Conservation (phyloP, 2,329 filamentous ascomycete species). For the Colletotrichum truncatum region DNA sequence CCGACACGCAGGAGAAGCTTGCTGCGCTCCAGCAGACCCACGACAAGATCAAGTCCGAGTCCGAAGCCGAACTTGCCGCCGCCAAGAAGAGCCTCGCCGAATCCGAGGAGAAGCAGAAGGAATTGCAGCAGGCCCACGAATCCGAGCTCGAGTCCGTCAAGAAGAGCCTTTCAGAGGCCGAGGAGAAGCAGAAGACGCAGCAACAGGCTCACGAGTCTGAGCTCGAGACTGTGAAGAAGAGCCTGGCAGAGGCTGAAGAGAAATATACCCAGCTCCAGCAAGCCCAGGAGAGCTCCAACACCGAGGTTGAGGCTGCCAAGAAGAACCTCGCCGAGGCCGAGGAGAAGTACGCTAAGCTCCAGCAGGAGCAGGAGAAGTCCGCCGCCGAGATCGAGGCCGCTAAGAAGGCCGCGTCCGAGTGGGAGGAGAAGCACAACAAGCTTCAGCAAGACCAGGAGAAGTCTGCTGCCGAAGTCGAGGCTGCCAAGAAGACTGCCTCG, state of each 20-base stretch:
- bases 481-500: too few relatives aligned
- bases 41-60: constrained; percentile 38
- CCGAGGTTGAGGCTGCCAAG: constrained; percentile 15
- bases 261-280: constrained; percentile 36
- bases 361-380: constrained; percentile 37
- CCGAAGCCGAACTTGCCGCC: constrained; percentile 36
- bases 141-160: constrained; percentile 33
- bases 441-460: constrained; percentile 5
- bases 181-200: constrained; percentile 32
- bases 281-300: constrained; percentile 13
- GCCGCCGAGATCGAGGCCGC: too few relatives aligned
- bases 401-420: constrained; percentile 38
- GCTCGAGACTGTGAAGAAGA: constrained; percentile 38
- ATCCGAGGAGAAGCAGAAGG: constrained; percentile 33
- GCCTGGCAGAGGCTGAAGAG: constrained; percentile 41
- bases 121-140: constrained; percentile 36
- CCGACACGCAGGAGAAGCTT: constrained; percentile 30
- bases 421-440: constrained; percentile 36
- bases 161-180: constrained; percentile 33
- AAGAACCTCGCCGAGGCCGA: constrained; percentile 31
- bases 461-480: too few relatives aligned
- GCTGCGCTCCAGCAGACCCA: constrained; percentile 36
- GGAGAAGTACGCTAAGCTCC: constrained; percentile 32
- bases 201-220: constrained; percentile 33
- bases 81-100: constrained; percentile 32